Percentiles rank a stretch among this genome's conserved stretches.
These are phyloP conservation scores for Trichoderma sp. DNA, from an alignment of 2,329 filamentous ascomycete genomes.

Conservation along the genomic window DNA sequence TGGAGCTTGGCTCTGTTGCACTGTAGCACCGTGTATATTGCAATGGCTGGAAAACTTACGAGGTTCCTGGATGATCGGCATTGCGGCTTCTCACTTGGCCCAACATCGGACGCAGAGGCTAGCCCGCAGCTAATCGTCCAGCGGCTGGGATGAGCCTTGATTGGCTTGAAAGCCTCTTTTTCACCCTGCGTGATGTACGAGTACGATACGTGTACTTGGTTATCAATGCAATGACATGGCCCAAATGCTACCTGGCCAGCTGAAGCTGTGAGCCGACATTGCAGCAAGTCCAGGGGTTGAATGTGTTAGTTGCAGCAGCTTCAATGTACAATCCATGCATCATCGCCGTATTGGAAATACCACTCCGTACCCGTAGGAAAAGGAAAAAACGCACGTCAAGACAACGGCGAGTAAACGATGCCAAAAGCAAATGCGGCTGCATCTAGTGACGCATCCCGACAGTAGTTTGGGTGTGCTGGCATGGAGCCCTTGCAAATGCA, in stretches of 20 bases:
- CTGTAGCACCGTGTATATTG: neutral
- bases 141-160: neutral
- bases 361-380: neutral
- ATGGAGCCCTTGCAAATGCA: neutral
- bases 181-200: neutral
- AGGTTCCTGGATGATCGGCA: slow-evolving; percentile 21
- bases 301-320: neutral
- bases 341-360: neutral
- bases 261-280: slow-evolving; percentile 3
- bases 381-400: neutral
- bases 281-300: neutral
- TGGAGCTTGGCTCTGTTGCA: neutral
- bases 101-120: neutral
- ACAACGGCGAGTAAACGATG: neutral
- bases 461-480: slow-evolving; percentile 21
- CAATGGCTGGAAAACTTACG: neutral
- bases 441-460: slow-evolving; percentile 9
- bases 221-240: neutral
- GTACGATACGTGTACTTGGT: neutral
- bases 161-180: neutral
- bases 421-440: neutral
- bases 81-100: neutral
- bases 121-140: neutral
- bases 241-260: slow-evolving; percentile 14
- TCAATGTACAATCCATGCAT: neutral